Conservation (phyloP, 805 yeast genomes). For the Suhomyces emberorum region DNA sequence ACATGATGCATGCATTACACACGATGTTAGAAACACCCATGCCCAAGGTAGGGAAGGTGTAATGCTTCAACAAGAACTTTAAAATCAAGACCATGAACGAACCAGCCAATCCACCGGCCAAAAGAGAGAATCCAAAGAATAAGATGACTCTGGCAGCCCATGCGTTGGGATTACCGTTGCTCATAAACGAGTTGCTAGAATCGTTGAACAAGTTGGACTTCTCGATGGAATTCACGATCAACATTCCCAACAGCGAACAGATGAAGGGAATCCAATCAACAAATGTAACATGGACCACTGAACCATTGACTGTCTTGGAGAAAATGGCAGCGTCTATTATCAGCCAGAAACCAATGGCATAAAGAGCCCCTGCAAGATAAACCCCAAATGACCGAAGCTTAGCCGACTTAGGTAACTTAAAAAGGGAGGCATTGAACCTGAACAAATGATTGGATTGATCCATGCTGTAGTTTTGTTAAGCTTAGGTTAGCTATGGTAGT, state of each 20-base stretch:
- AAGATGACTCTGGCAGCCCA: constrained; percentile 94
- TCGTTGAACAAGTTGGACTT: constrained; percentile 54
- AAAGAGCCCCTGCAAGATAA: constrained; percentile 71
- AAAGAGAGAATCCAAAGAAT: constrained; percentile 85
- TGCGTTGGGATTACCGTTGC: constrained; percentile 50
- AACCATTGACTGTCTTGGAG: constrained; percentile 80
- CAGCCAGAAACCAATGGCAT: constrained; percentile 85
- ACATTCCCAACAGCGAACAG: constrained; percentile 85
- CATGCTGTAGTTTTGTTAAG: constrained; percentile 26
- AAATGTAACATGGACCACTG: constrained; percentile 81
- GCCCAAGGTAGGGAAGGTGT: constrained; percentile 81
- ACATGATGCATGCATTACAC: constrained; percentile 73
- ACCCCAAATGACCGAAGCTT: constrained; percentile 71
- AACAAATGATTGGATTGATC: constrained; percentile 54
- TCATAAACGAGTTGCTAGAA: constrained; percentile 38
- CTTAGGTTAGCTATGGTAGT: no score
- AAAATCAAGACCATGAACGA: constrained; percentile 83
- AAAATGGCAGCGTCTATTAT: constrained; percentile 86
- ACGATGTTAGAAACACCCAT: constrained; percentile 92
- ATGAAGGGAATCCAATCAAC: constrained; percentile 95
- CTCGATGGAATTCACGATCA: constrained; percentile 72
- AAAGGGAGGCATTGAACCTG: constrained; percentile 50
- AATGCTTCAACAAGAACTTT: constrained; percentile 77
- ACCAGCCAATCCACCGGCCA: constrained; percentile 94
- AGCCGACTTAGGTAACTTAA: constrained; percentile 67